These are phyloP conservation scores for Aspergillus sp. DNA, from an alignment of 2,329 filamentous ascomycete species.

Conservation along the genomic window DNA sequence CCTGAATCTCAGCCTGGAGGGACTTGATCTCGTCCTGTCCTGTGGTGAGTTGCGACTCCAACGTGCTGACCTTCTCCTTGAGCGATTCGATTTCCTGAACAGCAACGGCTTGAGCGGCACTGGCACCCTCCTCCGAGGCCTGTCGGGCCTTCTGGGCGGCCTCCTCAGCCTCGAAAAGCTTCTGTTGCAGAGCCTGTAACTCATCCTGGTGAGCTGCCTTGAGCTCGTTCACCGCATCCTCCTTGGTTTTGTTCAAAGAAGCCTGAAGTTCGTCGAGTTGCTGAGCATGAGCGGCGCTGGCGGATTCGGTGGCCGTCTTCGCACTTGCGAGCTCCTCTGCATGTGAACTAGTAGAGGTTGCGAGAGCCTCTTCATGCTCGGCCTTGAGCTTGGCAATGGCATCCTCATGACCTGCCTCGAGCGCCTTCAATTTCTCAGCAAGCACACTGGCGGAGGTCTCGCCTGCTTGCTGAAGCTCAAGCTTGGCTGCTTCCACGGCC, in stretches of 20 bases:
- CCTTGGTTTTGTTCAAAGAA: conserved; percentile 37
- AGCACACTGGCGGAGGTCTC: conserved; percentile 29
- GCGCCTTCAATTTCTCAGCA: conserved; percentile 32
- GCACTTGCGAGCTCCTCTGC: conserved; percentile 39
- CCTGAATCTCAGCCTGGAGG: conserved; percentile 39
- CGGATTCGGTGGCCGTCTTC: conserved; percentile 37
- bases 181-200: conserved; percentile 39
- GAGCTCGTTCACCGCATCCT: conserved; percentile 37
- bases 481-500: conserved; percentile 37
- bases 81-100: conserved; percentile 42
- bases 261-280: conserved; percentile 41
- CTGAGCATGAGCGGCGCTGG: conserved; percentile 33
- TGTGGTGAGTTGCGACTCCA: conserved; percentile 39
- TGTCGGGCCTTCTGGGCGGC: conserved; percentile 39
- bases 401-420: conserved; percentile 35
- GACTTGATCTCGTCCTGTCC: conserved; percentile 39
- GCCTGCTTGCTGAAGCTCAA: conserved; percentile 37
- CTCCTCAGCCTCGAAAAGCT: conserved; percentile 39
- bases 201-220: conserved; percentile 37
- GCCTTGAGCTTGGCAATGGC: conserved; percentile 31
- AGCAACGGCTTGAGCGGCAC: conserved; percentile 39
- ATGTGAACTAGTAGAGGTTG: conserved; percentile 34
- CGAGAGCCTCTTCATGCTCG: conserved; percentile 26
- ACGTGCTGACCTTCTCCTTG: conserved; percentile 38
- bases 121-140: conserved; percentile 39